Conservation (phyloP, 176 grass and related monocot species). For the Phyllostachys edulis region DNA sequence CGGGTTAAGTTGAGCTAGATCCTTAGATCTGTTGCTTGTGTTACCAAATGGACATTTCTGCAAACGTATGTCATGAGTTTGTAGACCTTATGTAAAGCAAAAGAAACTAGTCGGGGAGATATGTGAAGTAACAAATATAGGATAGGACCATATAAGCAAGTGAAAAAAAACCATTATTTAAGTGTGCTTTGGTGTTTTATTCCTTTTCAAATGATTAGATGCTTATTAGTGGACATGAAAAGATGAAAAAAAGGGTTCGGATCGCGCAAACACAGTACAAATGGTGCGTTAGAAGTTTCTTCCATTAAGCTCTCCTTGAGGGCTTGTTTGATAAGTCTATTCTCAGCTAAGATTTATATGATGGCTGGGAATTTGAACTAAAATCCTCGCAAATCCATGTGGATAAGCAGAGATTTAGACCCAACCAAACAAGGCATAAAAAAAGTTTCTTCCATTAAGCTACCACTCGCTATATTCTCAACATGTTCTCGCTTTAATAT, state of each 20-base stretch:
- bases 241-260: not conserved
- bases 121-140: not conserved
- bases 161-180: not conserved
- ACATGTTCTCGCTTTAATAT: not conserved
- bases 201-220: constrained; percentile 4
- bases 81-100: no score
- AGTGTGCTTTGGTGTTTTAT: not conserved
- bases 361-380: no score
- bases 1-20: no score
- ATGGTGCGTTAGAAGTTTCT: not conserved
- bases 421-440: no score
- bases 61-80: not conserved
- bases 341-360: no score
- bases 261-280: not conserved
- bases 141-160: not conserved
- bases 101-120: not conserved
- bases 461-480: not conserved
- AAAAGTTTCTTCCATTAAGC: no score
- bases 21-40: no score
- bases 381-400: no score
- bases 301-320: not conserved
- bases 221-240: not conserved
- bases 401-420: no score
- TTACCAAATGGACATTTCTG: not conserved
- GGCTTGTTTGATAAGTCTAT: no score